phyloP scores from a whole-genome alignment of 1,284 basidiomycete genomes.

The Ceratobasidium sp. region DNA sequence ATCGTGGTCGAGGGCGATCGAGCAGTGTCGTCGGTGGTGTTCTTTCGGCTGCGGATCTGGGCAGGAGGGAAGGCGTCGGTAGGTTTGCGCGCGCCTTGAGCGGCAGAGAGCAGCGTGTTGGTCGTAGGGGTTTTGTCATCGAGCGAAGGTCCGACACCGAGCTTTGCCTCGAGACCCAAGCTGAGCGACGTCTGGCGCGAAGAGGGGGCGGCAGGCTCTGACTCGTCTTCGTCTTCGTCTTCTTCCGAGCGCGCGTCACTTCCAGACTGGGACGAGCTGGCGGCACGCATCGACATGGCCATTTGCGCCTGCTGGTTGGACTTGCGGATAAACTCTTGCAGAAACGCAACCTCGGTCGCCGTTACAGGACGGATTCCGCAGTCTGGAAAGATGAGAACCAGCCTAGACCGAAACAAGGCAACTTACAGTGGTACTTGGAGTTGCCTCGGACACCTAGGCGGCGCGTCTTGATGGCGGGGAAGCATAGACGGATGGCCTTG shows the following conservation, averaged over 20 bases:
- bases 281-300: slow-evolving; percentile 36
- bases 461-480: slow-evolving; percentile 91
- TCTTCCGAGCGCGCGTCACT: slow-evolving; percentile 67
- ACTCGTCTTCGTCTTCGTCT: slow-evolving; percentile 75
- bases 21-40: slow-evolving; percentile 19
- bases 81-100: slow-evolving; percentile 59
- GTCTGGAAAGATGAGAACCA: slow-evolving; percentile 57
- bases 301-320: slow-evolving; percentile 61
- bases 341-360: slow-evolving; percentile 84
- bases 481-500: slow-evolving; percentile 90
- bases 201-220: slow-evolving; percentile 18
- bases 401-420: slow-evolving; percentile 44
- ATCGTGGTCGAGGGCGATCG: slow-evolving; percentile 28
- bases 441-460: slow-evolving; percentile 89
- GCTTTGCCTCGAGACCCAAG: slow-evolving; percentile 33
- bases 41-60: slow-evolving; percentile 52
- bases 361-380: slow-evolving; percentile 88
- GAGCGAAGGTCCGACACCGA: slow-evolving; percentile 44
- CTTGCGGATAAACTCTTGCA: slow-evolving; percentile 87
- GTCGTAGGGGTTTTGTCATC: slow-evolving; percentile 84
- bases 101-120: slow-evolving; percentile 73
- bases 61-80: slow-evolving; percentile 63
- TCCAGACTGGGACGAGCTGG: slow-evolving; percentile 51
- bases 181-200: slow-evolving; percentile 12
- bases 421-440: slow-evolving; percentile 89